Conservation (phyloP, 129 eudicot genomes). For the Flaveria bidentis region DNA sequence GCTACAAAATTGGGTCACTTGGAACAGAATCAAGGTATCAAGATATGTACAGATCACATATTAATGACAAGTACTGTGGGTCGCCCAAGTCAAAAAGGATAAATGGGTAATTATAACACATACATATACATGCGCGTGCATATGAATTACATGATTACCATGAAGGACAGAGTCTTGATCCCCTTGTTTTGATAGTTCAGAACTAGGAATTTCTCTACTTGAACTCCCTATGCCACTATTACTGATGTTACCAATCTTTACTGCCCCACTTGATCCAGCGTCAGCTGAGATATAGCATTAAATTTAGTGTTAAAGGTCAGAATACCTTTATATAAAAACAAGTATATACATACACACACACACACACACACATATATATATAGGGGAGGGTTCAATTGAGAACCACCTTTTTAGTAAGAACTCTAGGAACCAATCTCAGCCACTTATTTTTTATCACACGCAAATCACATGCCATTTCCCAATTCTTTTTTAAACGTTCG, state of each 20-base stretch:
- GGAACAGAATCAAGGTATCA: not conserved
- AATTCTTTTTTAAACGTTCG: no score
- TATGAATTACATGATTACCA: constrained; percentile 46
- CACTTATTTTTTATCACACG: no score
- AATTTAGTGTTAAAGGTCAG: constrained; percentile 21
- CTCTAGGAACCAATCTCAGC: no score
- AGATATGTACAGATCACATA: not conserved
- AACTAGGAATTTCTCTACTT: constrained; percentile 46
- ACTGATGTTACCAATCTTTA: constrained; percentile 46
- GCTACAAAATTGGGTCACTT: not conserved
- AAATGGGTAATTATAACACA: no score
- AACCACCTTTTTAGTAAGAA: no score
- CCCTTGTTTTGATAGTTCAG: constrained; percentile 59
- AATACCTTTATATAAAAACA: constrained; percentile 12
- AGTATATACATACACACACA: not conserved
- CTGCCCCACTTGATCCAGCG: constrained; percentile 56
- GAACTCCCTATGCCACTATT: constrained; percentile 58
- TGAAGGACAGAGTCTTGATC: constrained; percentile 53
- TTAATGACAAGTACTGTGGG: not conserved
- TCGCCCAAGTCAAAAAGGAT: not conserved
- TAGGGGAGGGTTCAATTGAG: no score
- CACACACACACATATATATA: no score
- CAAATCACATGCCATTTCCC: no score
- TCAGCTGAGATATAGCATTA: constrained; percentile 56
- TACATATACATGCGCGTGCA: not conserved